Evolutionary conservation across 2,329 filamentous ascomycete species (phyloP), one percentile per base, ranked within the genome.

Genomic region (Trichoderma afroharzianum): DNA sequence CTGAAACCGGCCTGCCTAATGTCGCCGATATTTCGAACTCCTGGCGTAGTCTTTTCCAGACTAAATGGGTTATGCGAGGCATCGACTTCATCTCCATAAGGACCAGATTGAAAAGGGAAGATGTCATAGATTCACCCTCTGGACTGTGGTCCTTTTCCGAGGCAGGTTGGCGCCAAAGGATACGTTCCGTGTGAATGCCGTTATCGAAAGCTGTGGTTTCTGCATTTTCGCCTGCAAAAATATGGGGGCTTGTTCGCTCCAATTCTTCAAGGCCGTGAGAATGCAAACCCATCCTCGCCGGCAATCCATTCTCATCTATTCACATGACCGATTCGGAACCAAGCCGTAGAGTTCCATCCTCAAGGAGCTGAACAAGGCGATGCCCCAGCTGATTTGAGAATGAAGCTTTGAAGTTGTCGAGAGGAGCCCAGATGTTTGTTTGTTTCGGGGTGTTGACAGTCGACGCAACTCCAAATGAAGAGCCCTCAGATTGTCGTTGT

Each of bases 71-170:
- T 2, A 50, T 50, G n/a, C 9, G n/a, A 50, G n/a, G n/a, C 11
- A 50, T 50, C 1, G n/a, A 12, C 11, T 50, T 2, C 43, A 50
- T 1, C n/a, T 24, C 11, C 0, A 1, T 1, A 1, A 50, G 6
- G n/a, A 50, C 2, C 0, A 50, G 4, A 21, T 50, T 4, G n/a
- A 50, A 50, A 21, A 50, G 43, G 5, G 43, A 21, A 50, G n/a
- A 21, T 24, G 43, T 6, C 1, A 1, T 21, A 6, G 43, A 7
- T 2, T 9, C 43, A 1, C 39, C 3, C 39, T n/a, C 39, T 47
- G 43, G 43, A 11, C 1, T 50, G n/a, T 0, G 1, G n/a, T 50
- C n/a, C 9, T 50, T 21, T 24, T 2, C n/a, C 11, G n/a, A 12
- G 9, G 43, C 43, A 21, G 1, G n/a, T 24, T 50, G 43, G 11